Conservation (phyloP, 1,284 basidiomycete species). For the Hortiboletus rubellus region DNA sequence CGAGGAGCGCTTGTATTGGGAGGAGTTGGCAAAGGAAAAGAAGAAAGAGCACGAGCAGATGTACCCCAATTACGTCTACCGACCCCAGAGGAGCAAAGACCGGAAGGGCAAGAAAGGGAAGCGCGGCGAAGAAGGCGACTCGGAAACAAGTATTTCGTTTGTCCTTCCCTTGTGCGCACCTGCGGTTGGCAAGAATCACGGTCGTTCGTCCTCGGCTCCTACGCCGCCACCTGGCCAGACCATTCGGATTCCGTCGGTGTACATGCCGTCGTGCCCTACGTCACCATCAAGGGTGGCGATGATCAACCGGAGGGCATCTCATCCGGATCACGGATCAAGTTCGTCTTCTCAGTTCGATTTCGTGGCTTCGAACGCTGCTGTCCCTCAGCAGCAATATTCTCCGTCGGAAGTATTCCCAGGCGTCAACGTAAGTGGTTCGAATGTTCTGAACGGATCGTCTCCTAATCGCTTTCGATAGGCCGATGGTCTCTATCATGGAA, state of each 20-base stretch:
- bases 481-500: constrained; percentile 22
- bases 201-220: constrained; percentile 53
- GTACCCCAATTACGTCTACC: constrained; percentile 76
- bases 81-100: constrained; percentile 65
- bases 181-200: constrained; percentile 39
- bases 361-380: constrained; percentile 38
- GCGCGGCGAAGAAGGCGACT: constrained; percentile 48
- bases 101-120: constrained; percentile 50
- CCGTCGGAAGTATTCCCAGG: constrained; percentile 23
- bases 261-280: constrained; percentile 63
- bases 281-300: constrained; percentile 60
- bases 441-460: neutral
- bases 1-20: constrained; percentile 66
- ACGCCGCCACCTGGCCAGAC: constrained; percentile 59
- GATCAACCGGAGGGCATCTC: constrained; percentile 55
- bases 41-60: constrained; percentile 60
- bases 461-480: constrained; percentile 19
- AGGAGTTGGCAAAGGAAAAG: constrained; percentile 56
- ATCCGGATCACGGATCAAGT: constrained; percentile 44
- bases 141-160: constrained; percentile 52
- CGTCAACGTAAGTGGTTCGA: constrained; percentile 24
- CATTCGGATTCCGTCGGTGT: constrained; percentile 63
- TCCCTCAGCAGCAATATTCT: constrained; percentile 35
- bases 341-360: constrained; percentile 48
- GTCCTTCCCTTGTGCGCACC: constrained; percentile 48